A percentile compares a stretch with the other conserved stretches of the same genome.
Conservation (phyloP, 176 grass and related monocot genomes). For the Triticum turgidum region DNA sequence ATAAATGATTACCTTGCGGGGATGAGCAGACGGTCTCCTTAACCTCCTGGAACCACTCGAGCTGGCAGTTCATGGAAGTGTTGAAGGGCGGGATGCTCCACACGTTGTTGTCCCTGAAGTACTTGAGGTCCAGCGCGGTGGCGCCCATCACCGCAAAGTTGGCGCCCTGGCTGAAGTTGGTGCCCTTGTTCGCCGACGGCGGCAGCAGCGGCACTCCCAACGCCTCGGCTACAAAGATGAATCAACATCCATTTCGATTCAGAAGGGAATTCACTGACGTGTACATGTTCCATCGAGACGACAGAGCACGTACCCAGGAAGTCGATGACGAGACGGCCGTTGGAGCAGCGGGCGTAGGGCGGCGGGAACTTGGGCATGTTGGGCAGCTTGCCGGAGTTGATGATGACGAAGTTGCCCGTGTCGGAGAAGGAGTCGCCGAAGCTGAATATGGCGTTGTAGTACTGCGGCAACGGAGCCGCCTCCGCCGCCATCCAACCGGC, state of each 20-base stretch:
- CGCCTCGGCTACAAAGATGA: constrained; percentile 51
- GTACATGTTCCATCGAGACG: not conserved
- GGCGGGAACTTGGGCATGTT: constrained; percentile 61
- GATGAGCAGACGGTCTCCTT: constrained; percentile 54
- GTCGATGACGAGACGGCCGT: constrained; percentile 69
- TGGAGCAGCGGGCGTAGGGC: constrained; percentile 27
- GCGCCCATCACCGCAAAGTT: constrained; percentile 86
- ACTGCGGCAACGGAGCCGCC: constrained; percentile 49
- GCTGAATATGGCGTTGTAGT: no score
- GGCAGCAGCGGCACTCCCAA: constrained; percentile 57
- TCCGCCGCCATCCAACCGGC: constrained; percentile 8
- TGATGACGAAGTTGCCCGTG: constrained; percentile 7
- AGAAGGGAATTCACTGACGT: no score
- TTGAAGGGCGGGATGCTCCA: constrained; percentile 61
- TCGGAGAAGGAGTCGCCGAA: no score
- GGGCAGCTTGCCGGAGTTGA: constrained; percentile 55
- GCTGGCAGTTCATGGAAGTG: constrained; percentile 63
- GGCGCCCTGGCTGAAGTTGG: constrained; percentile 77
- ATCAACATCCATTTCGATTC: not conserved
- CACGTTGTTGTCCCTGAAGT: constrained; percentile 64
- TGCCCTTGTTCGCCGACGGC: constrained; percentile 47
- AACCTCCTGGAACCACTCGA: constrained; percentile 63
- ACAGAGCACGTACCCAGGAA: constrained; percentile 51
- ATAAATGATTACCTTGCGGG: not conserved
- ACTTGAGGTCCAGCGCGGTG: constrained; percentile 62